Percentiles rank a stretch among this genome's conserved stretches.
phyloP scores from a whole-genome alignment of 345 rosid species.

The Viola odorata region DNA sequence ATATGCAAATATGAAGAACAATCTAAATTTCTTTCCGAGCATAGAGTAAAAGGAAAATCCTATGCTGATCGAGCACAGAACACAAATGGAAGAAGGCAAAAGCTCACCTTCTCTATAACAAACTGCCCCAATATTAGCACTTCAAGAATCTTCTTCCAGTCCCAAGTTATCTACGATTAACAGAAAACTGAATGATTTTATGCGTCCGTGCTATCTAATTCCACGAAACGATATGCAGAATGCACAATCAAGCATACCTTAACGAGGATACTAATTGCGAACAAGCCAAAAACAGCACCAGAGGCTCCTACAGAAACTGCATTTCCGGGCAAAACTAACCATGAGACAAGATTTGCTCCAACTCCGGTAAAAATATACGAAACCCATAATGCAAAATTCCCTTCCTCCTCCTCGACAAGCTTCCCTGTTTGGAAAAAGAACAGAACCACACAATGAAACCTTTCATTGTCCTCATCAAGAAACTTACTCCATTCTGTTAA shows the following conservation, averaged over 20 bases:
- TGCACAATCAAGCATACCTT: conserved; percentile 41
- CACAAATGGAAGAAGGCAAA: neutral
- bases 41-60: neutral
- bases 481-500: conserved; percentile 40
- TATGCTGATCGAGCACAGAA: neutral
- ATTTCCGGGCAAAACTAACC: conserved; percentile 88
- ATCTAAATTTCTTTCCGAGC: neutral
- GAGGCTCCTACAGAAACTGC: conserved; percentile 92
- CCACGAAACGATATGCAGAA: conserved; percentile 1
- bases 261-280: conserved; percentile 83
- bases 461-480: conserved; percentile 89
- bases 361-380: conserved; percentile 74
- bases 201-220: conserved; percentile 5
- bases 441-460: conserved; percentile 20
- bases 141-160: conserved; percentile 95
- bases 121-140: conserved; percentile 92
- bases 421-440: conserved; percentile 46
- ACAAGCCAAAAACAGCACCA: conserved; percentile 88
- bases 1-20: conserved; percentile 1
- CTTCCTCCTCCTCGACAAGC: conserved; percentile 95
- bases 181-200: neutral
- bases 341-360: conserved; percentile 87
- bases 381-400: conserved; percentile 71
- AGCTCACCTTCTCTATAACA: conserved; percentile 65
- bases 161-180: conserved; percentile 74